Percentiles rank a stretch among this genome's conserved stretches.
These are phyloP conservation scores for Diplocarpon rosae DNA, from an alignment of 2,329 filamentous ascomycete species.

Conservation along the genomic window DNA sequence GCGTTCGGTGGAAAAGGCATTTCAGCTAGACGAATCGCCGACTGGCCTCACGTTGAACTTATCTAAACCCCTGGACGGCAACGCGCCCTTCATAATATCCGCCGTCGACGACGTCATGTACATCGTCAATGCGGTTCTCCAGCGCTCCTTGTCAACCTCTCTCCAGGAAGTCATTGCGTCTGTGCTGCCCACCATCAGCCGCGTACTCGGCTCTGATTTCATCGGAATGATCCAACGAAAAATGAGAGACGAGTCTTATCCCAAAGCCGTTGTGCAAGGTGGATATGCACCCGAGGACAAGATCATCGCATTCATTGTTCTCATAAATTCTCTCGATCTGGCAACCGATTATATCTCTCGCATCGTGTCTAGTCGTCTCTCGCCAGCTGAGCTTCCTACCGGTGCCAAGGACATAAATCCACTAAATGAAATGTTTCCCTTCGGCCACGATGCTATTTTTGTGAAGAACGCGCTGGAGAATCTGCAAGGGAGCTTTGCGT, in stretches of 20 bases:
- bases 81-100: constrained; percentile 83
- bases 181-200: constrained; percentile 66
- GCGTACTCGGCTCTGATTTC: constrained; percentile 80
- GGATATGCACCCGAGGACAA: constrained; percentile 78
- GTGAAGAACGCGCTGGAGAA: constrained; percentile 57
- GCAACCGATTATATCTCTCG: constrained; percentile 82
- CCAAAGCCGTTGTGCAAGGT: constrained; percentile 65
- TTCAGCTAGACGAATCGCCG: constrained; percentile 88
- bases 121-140: constrained; percentile 85
- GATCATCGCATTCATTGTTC: constrained; percentile 78
- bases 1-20: constrained; percentile 91
- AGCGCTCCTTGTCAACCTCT: constrained; percentile 76
- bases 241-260: constrained; percentile 94
- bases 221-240: constrained; percentile 95
- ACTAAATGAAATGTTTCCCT: constrained; percentile 63
- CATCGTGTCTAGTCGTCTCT: constrained; percentile 63
- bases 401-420: constrained; percentile 25
- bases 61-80: constrained; percentile 59
- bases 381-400: constrained; percentile 32
- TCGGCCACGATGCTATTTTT: constrained; percentile 60
- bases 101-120: constrained; percentile 99
- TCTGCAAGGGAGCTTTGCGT: constrained; percentile 60
- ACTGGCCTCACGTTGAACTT: constrained; percentile 66
- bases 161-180: constrained; percentile 68
- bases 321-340: constrained; percentile 93